These are phyloP conservation scores for Coemansia sp. DNA, from an alignment of 192 early-diverging fungal species.

Conservation along the genomic window DNA sequence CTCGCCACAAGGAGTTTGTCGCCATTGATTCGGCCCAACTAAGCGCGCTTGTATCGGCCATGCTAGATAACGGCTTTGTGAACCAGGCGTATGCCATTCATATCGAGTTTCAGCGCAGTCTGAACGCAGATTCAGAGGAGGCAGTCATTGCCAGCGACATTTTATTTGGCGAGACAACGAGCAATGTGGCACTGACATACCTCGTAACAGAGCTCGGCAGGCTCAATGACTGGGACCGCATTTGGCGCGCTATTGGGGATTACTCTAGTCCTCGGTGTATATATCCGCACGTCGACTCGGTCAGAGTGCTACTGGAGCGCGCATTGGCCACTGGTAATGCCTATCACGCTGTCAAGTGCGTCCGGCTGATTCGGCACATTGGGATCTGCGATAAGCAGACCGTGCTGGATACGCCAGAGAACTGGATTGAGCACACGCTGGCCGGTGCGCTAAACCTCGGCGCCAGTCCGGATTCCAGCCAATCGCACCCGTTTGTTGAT, in stretches of 20 bases:
- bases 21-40: slow-evolving; percentile 11
- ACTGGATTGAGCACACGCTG: slow-evolving; percentile 4
- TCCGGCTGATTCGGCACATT: background rate
- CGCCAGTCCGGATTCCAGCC: background rate
- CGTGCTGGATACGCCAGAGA: background rate
- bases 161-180: slow-evolving; percentile 14
- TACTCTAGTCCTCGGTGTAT: background rate
- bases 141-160: slow-evolving; percentile 13
- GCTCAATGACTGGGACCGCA: slow-evolving; percentile 29
- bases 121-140: slow-evolving; percentile 7
- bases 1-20: slow-evolving; percentile 13
- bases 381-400: background rate
- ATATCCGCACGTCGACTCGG: background rate
- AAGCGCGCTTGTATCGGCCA: slow-evolving; percentile 16
- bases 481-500: slow-evolving; percentile 5
- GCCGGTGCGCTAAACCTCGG: background rate
- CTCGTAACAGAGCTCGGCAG: slow-evolving; percentile 17
- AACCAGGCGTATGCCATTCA: slow-evolving; percentile 21
- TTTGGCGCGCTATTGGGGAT: slow-evolving; percentile 27
- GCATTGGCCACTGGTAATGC: slow-evolving; percentile 16
- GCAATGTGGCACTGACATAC: background rate
- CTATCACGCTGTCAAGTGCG: slow-evolving; percentile 26
- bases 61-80: slow-evolving; percentile 14
- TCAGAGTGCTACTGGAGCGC: slow-evolving; percentile 12
- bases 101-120: slow-evolving; percentile 16